Base-by-base conservation (phyloP, 2,329 filamentous ascomycete species). In the Diaporthe nobilis region DNA sequence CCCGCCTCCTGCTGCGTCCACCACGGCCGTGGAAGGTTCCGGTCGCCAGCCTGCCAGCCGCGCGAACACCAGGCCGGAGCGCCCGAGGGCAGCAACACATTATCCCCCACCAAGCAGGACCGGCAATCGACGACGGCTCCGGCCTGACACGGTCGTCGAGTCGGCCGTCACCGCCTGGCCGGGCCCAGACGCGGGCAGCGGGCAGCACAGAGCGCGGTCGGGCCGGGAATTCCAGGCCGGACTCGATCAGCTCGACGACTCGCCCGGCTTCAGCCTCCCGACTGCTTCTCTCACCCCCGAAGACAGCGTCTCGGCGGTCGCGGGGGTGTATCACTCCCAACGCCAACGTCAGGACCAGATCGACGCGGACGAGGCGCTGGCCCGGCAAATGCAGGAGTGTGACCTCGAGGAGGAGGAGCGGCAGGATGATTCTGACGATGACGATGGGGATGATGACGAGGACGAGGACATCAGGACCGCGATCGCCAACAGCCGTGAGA, bases 271-370 rank as follows among this genome's bases (percentile, higher is more conserved):
- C 4, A n/a, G 17, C 20, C 57, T 60, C 5, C 37, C 49, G 5
- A 47, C 71, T 12, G 42, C 49, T 3, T 55, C 74, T 31, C 5
- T 76, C 9, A 44, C 67, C 20, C 74, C 74, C 0, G 71, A 53
- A 4, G 71, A 76, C 8, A 61, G 60, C 25, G 55, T 73, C 51
- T 76, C 74, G 5, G 51, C 57, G 9, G 71, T 70, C 34, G 71
- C 51, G 22, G 28, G 51, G 25, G 28, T 67, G 8, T 60, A 58
- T 22, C 22, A 57, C 17, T 25, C 49, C 25, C 20, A n/a, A 6
- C 25, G 15, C 15, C 55, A 61, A 22, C 57, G 28, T 4, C 67
- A 37, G 13, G 58, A 42, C 15, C 60, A 58, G 31, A 55, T 73
- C 39, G 42, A 57, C 12, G 57, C 60, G 1, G 70, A 75, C 8